A percentile compares a stretch with the other conserved stretches of the same genome.
These are phyloP conservation scores for Aspergillus sojae DNA, from an alignment of 2,329 filamentous ascomycete species.

Conservation along the genomic window DNA sequence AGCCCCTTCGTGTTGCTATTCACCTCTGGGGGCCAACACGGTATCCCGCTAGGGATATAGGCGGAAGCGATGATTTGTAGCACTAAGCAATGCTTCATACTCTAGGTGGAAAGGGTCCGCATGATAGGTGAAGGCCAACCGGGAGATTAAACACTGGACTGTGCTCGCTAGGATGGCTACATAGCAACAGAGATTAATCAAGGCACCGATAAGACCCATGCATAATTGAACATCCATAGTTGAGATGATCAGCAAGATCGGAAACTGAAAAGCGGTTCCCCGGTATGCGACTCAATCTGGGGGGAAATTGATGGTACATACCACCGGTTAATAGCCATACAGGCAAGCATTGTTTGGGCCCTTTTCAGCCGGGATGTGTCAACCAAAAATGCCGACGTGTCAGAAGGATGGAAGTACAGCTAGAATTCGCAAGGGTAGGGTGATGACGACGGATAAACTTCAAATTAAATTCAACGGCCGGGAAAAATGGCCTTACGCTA, in stretches of 20 bases:
- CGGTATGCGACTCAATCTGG: slow-evolving; percentile 30
- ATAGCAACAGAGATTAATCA: slow-evolving; percentile 16
- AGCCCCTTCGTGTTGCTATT: slow-evolving; percentile 1
- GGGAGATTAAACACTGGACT: neutral
- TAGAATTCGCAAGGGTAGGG: neutral
- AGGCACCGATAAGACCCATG: slow-evolving; percentile 18
- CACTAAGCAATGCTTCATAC: slow-evolving; percentile 2
- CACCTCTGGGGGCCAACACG: neutral
- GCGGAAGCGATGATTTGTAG: neutral
- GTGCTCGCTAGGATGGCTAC: slow-evolving; percentile 2
- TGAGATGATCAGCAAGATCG: slow-evolving; percentile 28
- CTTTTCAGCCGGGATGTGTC: slow-evolving; percentile 23
- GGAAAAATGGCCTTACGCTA: slow-evolving; percentile 4
- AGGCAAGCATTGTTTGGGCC: slow-evolving; percentile 17
- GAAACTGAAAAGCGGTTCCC: slow-evolving; percentile 30
- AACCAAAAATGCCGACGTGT: slow-evolving; percentile 17
- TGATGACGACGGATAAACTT: slow-evolving; percentile 10
- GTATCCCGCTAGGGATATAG: neutral
- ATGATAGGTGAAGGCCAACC: neutral
- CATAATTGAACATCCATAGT: slow-evolving; percentile 13
- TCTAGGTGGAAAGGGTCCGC: neutral
- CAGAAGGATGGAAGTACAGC: slow-evolving; percentile 14
- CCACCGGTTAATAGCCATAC: slow-evolving; percentile 27
- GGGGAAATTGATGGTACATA: slow-evolving; percentile 27
- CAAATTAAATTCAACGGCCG: slow-evolving; percentile 9